Conservation (phyloP, 116 monocot species). For the Cymodocea nodosa region DNA sequence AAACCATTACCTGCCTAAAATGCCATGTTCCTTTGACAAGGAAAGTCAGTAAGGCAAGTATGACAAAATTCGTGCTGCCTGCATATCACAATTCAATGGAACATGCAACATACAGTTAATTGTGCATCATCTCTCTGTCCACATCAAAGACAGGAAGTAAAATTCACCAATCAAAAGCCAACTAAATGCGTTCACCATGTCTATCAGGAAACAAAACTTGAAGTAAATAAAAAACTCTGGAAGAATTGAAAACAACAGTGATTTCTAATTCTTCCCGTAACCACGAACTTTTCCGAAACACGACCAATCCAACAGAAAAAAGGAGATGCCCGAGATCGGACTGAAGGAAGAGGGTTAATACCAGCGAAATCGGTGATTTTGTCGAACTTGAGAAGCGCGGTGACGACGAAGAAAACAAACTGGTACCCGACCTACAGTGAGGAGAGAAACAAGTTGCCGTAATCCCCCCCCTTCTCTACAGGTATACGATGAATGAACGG, state of each 20-base stretch:
- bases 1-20: constrained; percentile 64
- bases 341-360: constrained; percentile 9
- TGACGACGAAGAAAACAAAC: constrained; percentile 71
- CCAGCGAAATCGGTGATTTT: constrained; percentile 94
- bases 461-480: too few relatives aligned
- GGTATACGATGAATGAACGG: not conserved
- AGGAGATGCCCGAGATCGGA: too few relatives aligned
- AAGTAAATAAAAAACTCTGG: too few relatives aligned
- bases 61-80: constrained; percentile 86
- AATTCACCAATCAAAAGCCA: not conserved
- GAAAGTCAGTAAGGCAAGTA: constrained; percentile 66
- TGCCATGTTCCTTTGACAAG: constrained; percentile 80
- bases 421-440: constrained; percentile 60
- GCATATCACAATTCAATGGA: constrained; percentile 10
- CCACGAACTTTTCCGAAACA: too few relatives aligned
- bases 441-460: not conserved
- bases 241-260: too few relatives aligned
- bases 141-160: too few relatives aligned
- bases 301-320: too few relatives aligned
- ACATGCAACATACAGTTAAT: too few relatives aligned
- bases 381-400: constrained; percentile 70
- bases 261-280: too few relatives aligned
- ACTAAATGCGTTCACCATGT: too few relatives aligned
- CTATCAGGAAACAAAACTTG: too few relatives aligned
- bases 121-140: too few relatives aligned